Conservation (phyloP, 768 basidiomycete genomes). For the Russula lepida region DNA sequence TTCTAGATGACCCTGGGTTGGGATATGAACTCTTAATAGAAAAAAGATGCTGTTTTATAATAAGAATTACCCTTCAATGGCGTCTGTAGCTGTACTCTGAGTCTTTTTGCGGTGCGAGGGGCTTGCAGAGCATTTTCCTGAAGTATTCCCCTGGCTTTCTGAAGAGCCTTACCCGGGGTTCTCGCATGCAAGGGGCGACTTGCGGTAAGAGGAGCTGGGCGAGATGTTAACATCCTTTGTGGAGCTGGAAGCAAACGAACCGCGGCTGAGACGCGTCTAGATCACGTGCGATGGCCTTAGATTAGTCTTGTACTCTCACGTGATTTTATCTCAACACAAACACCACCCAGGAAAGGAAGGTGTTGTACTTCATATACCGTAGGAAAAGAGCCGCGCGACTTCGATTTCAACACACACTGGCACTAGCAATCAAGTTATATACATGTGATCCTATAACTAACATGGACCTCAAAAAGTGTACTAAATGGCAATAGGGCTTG, state of each 20-base stretch:
- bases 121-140: constrained; percentile 44
- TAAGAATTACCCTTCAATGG: constrained; percentile 30
- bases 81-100: constrained; percentile 29
- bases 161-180: constrained; percentile 47
- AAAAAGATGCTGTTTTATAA: constrained; percentile 7
- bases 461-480: too few relatives aligned
- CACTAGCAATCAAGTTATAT: too few relatives aligned
- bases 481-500: background rate
- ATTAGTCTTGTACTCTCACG: too few relatives aligned
- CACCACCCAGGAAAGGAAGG: too few relatives aligned
- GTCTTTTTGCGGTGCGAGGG: constrained; percentile 37
- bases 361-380: too few relatives aligned
- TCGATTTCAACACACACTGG: too few relatives aligned
- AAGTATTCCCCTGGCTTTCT: constrained; percentile 31
- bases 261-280: background rate
- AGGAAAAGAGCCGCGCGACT: too few relatives aligned
- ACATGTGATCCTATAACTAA: too few relatives aligned
- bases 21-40: background rate
- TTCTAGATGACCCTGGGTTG: constrained; percentile 13
- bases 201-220: constrained; percentile 24
- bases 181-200: constrained; percentile 30
- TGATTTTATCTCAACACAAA: too few relatives aligned
- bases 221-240: constrained; percentile 19
- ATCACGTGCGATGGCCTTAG: constrained; percentile 10
- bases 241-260: background rate